Evolutionary conservation across 2,329 filamentous ascomycete species (phyloP), one percentile per base, ranked within the genome.

Genomic region (Colletotrichum chrysophilum): DNA sequence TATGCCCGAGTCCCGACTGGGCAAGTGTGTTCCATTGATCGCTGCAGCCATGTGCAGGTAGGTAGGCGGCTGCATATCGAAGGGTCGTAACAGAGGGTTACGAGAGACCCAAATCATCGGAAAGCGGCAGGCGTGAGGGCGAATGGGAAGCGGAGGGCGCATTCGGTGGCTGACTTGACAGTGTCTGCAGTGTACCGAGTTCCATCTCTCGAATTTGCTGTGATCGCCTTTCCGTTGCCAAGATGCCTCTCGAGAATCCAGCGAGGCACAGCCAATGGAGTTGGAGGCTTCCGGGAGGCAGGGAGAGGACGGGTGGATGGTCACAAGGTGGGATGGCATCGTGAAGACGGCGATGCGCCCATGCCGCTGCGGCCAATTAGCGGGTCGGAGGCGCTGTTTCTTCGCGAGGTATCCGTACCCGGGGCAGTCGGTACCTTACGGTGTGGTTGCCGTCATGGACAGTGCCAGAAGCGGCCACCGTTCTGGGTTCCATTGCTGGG

Each of bases 381-480:
- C 74, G 74, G 74, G 74, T 73, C 74, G 70, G n/a, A 60, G 74
- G 70, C 70, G 48, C 70, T 76, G 70, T 65, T 76, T 73, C 70
- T 56, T 38, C 36, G 66, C 58, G 8, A 24, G 58, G 26, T 34
- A 13, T 4, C 66, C 48, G 26, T 34, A 13, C 5, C 66, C 48
- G 55, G 65, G 43, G 67, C 66, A 58, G 43, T 71, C 55, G 28
- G n/a, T 34, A 24, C 21, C 61, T 21, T 61, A 16, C 24, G 60
- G 21, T 28, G 7, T 8, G 28, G 43, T 34, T 68, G 69, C 55
- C 30, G 30, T 72, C 62, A 58, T 62, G 60, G 21, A 24, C 60
- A 62, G 30, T 32, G 36, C 16, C 34, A 52, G 43, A 55, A 56
- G 32, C 26, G 65, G 58, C 65, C 48, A 56, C 48, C 65, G 65